Conservation (phyloP, 192 early-diverging fungal species). For the Coemansia sp. region DNA sequence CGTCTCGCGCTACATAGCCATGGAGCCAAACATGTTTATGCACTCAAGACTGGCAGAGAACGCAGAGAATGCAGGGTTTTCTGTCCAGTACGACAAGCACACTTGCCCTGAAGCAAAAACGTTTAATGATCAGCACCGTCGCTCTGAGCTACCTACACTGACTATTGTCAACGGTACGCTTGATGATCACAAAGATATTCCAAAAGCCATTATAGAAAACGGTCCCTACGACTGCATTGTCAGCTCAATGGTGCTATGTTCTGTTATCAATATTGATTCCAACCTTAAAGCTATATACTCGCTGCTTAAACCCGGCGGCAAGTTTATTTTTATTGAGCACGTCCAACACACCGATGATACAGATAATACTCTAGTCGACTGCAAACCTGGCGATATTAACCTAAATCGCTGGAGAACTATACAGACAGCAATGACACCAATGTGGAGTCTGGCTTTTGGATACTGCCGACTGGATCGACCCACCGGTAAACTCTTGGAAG, state of each 20-base stretch:
- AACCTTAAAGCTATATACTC: constrained; percentile 20
- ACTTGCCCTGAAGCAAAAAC: constrained; percentile 13
- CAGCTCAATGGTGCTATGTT: constrained; percentile 36
- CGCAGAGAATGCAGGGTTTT: constrained; percentile 16
- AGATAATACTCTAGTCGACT: constrained; percentile 9
- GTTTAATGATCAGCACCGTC: neutral
- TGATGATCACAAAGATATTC: constrained; percentile 11
- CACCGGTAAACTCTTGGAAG: too few species aligned
- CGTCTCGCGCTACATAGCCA: constrained; percentile 11
- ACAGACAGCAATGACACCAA: constrained; percentile 11
- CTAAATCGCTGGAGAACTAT: constrained; percentile 9
- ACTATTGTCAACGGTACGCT: constrained; percentile 39
- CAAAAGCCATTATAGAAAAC: constrained; percentile 15
- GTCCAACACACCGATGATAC: constrained; percentile 24
- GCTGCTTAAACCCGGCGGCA: constrained; percentile 36
- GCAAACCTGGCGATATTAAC: constrained; percentile 8
- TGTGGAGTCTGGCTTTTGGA: constrained; percentile 12
- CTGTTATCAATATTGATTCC: constrained; percentile 16
- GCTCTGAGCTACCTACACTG: constrained; percentile 1
- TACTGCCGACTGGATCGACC: constrained; percentile 20
- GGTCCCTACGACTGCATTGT: constrained; percentile 34
- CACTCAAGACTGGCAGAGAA: constrained; percentile 16
- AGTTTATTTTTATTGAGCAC: constrained; percentile 39
- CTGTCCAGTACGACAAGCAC: constrained; percentile 22
- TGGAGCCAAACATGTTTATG: constrained; percentile 30